Percentiles rank a stretch among this genome's conserved stretches.
Evolutionary conservation across 305 asterid species (phyloP).

Genomic region (Striga hermonthica): DNA sequence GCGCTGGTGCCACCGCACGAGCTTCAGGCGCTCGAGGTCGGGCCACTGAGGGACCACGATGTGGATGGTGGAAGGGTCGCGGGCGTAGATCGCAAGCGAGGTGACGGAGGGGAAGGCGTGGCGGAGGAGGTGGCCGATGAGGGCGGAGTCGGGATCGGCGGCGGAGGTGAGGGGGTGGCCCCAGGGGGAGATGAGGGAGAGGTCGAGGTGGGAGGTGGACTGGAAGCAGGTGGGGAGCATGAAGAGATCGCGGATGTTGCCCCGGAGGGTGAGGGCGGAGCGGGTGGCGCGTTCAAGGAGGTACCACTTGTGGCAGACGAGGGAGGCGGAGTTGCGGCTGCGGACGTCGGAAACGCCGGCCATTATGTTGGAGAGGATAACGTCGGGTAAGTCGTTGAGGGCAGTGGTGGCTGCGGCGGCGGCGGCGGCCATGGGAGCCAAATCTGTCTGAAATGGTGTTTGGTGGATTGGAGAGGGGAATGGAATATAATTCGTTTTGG

Average conservation of each 20-base stretch:
- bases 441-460: slow-evolving; percentile 1
- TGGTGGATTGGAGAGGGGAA: too few relatives aligned
- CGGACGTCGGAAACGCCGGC: slow-evolving; percentile 69
- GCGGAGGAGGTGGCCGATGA: slow-evolving; percentile 60
- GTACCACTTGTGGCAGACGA: slow-evolving; percentile 69
- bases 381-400: slow-evolving; percentile 64
- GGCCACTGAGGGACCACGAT: slow-evolving; percentile 55
- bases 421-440: slow-evolving; percentile 31
- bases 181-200: slow-evolving; percentile 87
- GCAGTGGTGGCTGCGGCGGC: slow-evolving; percentile 31
- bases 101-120: slow-evolving; percentile 56
- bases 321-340: slow-evolving; percentile 70
- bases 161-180: slow-evolving; percentile 70
- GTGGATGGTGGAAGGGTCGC: slow-evolving; percentile 46
- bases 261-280: slow-evolving; percentile 71
- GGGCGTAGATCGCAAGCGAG: slow-evolving; percentile 60
- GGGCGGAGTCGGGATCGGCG: slow-evolving; percentile 49
- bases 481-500: too few relatives aligned
- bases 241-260: slow-evolving; percentile 66
- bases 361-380: slow-evolving; percentile 66
- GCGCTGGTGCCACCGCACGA: slow-evolving; percentile 89
- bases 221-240: slow-evolving; percentile 63
- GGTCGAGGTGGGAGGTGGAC: slow-evolving; percentile 63
- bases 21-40: slow-evolving; percentile 46
- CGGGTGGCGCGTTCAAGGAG: slow-evolving; percentile 71